Conservation (phyloP, 148 eudicot genomes). For the Dianthus caryophyllus region DNA sequence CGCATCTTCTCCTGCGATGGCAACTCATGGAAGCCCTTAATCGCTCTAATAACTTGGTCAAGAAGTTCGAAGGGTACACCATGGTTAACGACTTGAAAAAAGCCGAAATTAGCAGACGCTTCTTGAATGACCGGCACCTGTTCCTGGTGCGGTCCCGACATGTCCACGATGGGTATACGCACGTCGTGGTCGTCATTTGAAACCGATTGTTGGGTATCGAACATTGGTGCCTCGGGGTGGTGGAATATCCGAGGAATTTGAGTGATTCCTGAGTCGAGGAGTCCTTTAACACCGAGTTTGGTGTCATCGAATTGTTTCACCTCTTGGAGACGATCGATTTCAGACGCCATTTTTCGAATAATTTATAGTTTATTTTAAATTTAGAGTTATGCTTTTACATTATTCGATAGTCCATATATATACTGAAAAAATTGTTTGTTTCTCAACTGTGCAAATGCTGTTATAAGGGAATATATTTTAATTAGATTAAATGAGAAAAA, state of each 20-base stretch:
- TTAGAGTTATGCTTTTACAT: too few relatives aligned
- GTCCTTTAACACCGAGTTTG: slow-evolving; percentile 70
- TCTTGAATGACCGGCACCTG: slow-evolving; percentile 27
- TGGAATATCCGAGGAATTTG: slow-evolving; percentile 50
- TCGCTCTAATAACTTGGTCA: not conserved
- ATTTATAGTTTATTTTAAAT: too few relatives aligned
- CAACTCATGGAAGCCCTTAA: slow-evolving; percentile 21
- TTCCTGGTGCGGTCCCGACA: slow-evolving; percentile 32
- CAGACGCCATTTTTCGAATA: not conserved
- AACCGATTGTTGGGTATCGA: not conserved
- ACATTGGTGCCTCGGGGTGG: slow-evolving; percentile 41
- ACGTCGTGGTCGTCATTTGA: not conserved
- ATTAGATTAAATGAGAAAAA: too few relatives aligned
- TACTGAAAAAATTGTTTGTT: too few relatives aligned
- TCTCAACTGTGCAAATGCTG: too few relatives aligned
- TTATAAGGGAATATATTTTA: too few relatives aligned
- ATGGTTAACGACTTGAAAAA: slow-evolving; percentile 47
- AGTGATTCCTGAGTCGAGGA: slow-evolving; percentile 58
- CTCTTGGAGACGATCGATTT: slow-evolving; percentile 36
- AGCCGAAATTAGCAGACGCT: slow-evolving; percentile 43
- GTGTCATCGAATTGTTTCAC: slow-evolving; percentile 52
- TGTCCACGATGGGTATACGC: slow-evolving; percentile 48
- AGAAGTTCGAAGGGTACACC: slow-evolving; percentile 12
- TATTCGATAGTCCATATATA: too few relatives aligned
- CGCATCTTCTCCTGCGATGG: slow-evolving; percentile 16